A percentile compares a stretch with the other conserved stretches of the same genome.
These are phyloP conservation scores for Raddia guianensis DNA, from an alignment of 176 grass and related monocot genomes.

Conservation along the genomic window DNA sequence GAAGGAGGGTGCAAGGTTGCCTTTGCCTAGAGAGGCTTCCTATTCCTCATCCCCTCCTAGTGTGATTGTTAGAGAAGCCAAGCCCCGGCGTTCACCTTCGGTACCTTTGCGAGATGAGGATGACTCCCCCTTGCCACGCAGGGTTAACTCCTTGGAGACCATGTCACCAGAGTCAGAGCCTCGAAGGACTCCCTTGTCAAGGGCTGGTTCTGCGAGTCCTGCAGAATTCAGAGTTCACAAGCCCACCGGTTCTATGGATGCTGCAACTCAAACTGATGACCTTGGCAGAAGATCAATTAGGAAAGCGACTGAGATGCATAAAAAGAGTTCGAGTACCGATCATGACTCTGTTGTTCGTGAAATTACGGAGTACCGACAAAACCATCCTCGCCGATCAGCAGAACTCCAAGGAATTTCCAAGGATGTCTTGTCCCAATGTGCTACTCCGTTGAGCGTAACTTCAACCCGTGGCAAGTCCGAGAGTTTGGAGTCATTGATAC, in stretches of 20 bases:
- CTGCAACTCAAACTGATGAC: slow-evolving; percentile 88
- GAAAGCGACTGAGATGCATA: slow-evolving; percentile 33
- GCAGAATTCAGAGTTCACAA: slow-evolving; percentile 57
- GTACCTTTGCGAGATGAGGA: slow-evolving; percentile 54
- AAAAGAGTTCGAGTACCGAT: slow-evolving; percentile 50
- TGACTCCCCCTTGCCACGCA: slow-evolving; percentile 46
- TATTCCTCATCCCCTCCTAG: slow-evolving; percentile 65
- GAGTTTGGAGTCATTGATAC: slow-evolving; percentile 85
- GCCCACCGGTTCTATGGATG: slow-evolving; percentile 55
- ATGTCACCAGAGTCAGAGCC: slow-evolving; percentile 44
- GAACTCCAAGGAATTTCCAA: slow-evolving; percentile 37
- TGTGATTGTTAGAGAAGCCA: slow-evolving; percentile 55
- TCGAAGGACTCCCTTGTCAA: slow-evolving; percentile 38
- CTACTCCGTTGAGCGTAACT: slow-evolving; percentile 43
- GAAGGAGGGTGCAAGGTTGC: slow-evolving; percentile 44
- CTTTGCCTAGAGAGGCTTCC: slow-evolving; percentile 52
- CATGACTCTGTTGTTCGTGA: slow-evolving; percentile 46
- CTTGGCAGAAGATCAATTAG: slow-evolving; percentile 22
- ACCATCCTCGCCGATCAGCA: slow-evolving; percentile 33
- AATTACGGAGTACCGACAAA: slow-evolving; percentile 36
- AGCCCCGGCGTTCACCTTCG: slow-evolving; percentile 40
- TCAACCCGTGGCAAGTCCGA: slow-evolving; percentile 57
- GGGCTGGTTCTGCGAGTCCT: slow-evolving; percentile 30
- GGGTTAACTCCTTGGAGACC: slow-evolving; percentile 21
- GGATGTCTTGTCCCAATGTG: slow-evolving; percentile 46